Conservation (phyloP, 2,329 filamentous ascomycete genomes). For the Phaeosphaeria sp. region DNA sequence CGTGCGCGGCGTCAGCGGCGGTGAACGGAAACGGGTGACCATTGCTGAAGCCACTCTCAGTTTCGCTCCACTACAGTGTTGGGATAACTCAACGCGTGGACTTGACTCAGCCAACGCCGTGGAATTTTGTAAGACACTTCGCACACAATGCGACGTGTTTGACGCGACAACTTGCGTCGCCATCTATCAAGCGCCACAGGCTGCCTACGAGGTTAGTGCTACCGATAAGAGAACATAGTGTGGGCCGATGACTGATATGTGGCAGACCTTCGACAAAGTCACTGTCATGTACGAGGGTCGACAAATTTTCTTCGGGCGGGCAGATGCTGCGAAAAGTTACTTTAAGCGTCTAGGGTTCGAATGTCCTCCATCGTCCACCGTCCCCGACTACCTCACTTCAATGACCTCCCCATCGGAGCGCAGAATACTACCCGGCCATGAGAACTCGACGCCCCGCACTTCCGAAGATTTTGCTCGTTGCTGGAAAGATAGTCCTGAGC, state of each 20-base stretch:
- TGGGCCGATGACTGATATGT: not conserved
- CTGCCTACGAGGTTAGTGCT: constrained; percentile 64
- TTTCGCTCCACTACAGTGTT: constrained; percentile 20
- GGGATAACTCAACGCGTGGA: constrained; percentile 57
- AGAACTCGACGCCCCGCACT: constrained; percentile 51
- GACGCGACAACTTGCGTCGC: constrained; percentile 54
- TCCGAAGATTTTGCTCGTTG: constrained; percentile 58
- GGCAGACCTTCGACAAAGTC: constrained; percentile 67
- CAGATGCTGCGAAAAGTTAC: constrained; percentile 68
- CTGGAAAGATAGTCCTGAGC: constrained; percentile 49
- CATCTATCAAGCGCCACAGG: constrained; percentile 69
- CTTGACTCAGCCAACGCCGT: constrained; percentile 56
- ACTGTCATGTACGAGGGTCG: constrained; percentile 74
- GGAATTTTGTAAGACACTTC: constrained; percentile 62
- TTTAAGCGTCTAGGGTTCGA: constrained; percentile 74
- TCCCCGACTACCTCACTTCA: constrained; percentile 53
- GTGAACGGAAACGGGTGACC: constrained; percentile 61
- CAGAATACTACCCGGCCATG: constrained; percentile 49
- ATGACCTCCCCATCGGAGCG: constrained; percentile 67
- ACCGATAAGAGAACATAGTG: not conserved
- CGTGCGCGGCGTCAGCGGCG: constrained; percentile 73
- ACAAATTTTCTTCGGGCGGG: constrained; percentile 75
- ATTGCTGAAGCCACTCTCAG: constrained; percentile 29
- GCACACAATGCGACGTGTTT: constrained; percentile 57
- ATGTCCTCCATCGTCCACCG: constrained; percentile 71